These are phyloP conservation scores for Wickerhamomyces canadensis DNA, from an alignment of 805 yeast genomes.

Conservation along the genomic window DNA sequence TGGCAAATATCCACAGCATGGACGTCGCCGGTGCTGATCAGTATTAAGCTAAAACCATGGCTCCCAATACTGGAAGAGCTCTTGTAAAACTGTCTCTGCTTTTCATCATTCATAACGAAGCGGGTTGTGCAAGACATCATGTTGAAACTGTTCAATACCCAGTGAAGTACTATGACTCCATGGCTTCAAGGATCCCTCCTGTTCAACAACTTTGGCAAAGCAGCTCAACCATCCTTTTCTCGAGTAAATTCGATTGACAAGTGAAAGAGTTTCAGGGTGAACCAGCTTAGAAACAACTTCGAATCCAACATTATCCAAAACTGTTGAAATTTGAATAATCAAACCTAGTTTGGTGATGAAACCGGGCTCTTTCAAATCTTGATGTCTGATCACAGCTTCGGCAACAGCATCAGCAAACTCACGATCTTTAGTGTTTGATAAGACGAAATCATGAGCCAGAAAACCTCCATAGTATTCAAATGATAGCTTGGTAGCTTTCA, in stretches of 20 bases:
- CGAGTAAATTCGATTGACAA: not conserved
- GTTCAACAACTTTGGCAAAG: conserved; percentile 1
- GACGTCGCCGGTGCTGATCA: too few relatives aligned
- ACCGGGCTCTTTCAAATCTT: not conserved
- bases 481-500: conserved; percentile 1
- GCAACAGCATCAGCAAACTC: conserved; percentile 2
- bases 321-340: conserved; percentile 1
- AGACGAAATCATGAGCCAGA: not conserved
- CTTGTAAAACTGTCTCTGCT: not conserved
- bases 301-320: conserved; percentile 6
- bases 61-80: too few relatives aligned
- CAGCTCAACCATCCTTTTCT: conserved; percentile 3
- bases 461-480: conserved; percentile 3
- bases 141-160: not conserved
- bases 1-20: too few relatives aligned
- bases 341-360: conserved; percentile 3
- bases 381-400: conserved; percentile 4
- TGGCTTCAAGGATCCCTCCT: conserved; percentile 1
- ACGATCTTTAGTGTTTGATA: not conserved
- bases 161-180: conserved; percentile 4
- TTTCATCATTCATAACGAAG: not conserved
- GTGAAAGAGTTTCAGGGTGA: conserved; percentile 1
- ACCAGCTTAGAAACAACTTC: conserved; percentile 1
- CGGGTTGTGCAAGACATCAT: conserved; percentile 1
- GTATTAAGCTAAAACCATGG: too few relatives aligned